These are phyloP conservation scores for Fusarium cicatricum DNA, from an alignment of 2,329 filamentous ascomycete species.

Conservation along the genomic window DNA sequence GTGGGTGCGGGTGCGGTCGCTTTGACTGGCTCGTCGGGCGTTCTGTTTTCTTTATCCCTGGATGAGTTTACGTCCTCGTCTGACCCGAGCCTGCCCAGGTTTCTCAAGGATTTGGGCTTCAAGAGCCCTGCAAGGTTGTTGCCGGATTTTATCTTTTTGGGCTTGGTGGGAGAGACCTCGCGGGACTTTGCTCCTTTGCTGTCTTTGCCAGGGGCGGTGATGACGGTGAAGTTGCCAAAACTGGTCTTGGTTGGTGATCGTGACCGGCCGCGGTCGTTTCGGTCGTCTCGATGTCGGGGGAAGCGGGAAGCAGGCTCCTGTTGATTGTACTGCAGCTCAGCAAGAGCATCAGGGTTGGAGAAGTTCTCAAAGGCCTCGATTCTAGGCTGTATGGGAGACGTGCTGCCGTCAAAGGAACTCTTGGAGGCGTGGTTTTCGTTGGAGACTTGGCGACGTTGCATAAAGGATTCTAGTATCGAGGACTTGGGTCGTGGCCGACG, in stretches of 20 bases:
- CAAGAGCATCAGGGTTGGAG: conserved; percentile 57
- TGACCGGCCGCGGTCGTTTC: conserved; percentile 48
- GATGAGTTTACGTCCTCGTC: conserved; percentile 60
- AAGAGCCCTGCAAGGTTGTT: conserved; percentile 83
- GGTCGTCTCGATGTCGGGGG: conserved; percentile 50
- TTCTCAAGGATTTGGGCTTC: conserved; percentile 77
- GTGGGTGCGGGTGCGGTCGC: conserved; percentile 52
- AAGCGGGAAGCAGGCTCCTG: conserved; percentile 52
- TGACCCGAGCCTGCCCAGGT: conserved; percentile 62
- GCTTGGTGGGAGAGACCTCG: conserved; percentile 65
- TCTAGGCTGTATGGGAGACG: conserved; percentile 40
- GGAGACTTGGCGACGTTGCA: conserved; percentile 59
- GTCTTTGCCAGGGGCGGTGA: conserved; percentile 52
- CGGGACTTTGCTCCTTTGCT: conserved; percentile 52
- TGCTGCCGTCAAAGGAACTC: conserved; percentile 36
- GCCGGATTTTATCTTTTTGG: conserved; percentile 82
- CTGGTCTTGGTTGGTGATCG: conserved; percentile 57
- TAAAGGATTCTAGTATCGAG: conserved; percentile 59
- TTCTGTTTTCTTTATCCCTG: conserved; percentile 85
- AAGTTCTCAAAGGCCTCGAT: conserved; percentile 46
- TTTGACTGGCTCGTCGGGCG: conserved; percentile 54
- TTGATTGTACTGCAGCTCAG: conserved; percentile 66
- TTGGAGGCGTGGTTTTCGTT: conserved; percentile 50
- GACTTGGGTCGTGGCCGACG: conserved; percentile 57
- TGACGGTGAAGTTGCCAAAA: conserved; percentile 52